Percentiles rank a stretch among this genome's conserved stretches.
These are phyloP conservation scores for Aphanomyces euteiches DNA, from an alignment of 352 stramenopile species.

Conservation along the genomic window DNA sequence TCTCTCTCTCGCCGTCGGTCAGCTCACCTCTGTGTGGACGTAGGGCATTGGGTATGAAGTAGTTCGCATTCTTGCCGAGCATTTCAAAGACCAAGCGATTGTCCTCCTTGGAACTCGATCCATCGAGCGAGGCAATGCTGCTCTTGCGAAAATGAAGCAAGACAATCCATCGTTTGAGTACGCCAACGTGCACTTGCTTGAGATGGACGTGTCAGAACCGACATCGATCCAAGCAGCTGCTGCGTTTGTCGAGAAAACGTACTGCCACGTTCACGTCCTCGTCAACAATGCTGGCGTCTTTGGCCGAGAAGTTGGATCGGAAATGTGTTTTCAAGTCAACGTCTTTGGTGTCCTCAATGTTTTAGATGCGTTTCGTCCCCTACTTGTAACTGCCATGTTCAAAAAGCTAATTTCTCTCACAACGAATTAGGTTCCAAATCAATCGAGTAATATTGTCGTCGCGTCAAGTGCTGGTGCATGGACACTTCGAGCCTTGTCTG, in stretches of 20 bases:
- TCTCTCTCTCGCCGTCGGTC: no score
- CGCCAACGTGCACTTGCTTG: not conserved
- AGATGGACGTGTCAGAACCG: conserved; percentile 11
- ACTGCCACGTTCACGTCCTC: conserved; percentile 12
- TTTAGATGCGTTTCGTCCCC: not conserved
- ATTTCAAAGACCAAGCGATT: not conserved
- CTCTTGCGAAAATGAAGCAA: not conserved
- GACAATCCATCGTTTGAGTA: conserved; percentile 1
- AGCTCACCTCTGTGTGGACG: no score
- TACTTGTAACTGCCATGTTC: not conserved
- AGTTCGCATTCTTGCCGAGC: conserved; percentile 17
- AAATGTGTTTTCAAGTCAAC: conserved; percentile 19
- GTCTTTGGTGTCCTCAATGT: conserved; percentile 22
- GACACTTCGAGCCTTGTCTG: not conserved
- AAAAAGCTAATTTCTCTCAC: not conserved
- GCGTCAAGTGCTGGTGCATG: not conserved
- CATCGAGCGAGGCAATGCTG: not conserved
- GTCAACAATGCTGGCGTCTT: conserved; percentile 26
- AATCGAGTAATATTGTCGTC: not conserved
- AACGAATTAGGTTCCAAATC: not conserved
- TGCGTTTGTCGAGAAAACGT: not conserved
- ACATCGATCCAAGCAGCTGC: conserved; percentile 19
- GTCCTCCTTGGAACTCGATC: conserved; percentile 21
- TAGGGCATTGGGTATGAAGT: conserved; percentile 22
- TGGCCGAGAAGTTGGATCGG: conserved; percentile 7